phyloP scores from a whole-genome alignment of 805 yeast species.

The Torulaspora quercuum region DNA sequence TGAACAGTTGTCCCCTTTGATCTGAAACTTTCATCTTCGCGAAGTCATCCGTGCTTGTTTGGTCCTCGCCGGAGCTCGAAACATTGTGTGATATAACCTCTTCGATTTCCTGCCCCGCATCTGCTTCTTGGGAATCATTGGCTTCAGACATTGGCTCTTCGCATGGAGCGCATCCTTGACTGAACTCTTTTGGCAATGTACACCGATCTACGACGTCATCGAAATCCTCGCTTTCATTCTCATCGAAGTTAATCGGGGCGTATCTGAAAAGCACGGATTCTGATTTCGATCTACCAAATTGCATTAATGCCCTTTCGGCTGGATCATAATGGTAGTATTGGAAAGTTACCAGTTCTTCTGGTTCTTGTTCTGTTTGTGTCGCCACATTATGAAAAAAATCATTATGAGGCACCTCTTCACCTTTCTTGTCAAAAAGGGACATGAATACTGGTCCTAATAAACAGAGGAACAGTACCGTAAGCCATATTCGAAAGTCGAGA shows the following conservation, averaged over 20 bases:
- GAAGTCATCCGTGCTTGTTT: too few species aligned
- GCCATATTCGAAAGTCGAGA: slow-evolving; percentile 14
- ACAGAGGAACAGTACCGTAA: slow-evolving; percentile 8
- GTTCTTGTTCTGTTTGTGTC: slow-evolving; percentile 10
- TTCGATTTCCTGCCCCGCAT: too few species aligned
- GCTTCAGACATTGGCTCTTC: not conserved
- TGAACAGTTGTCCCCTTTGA: not conserved
- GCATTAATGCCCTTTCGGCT: slow-evolving; percentile 26
- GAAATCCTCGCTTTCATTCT: slow-evolving; percentile 9
- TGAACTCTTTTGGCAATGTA: not conserved
- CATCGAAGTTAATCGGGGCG: slow-evolving; percentile 11
- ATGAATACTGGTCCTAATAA: slow-evolving; percentile 11
- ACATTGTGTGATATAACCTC: too few species aligned
- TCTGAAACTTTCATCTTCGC: too few species aligned
- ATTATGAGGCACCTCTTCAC: not conserved
- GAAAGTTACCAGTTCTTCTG: slow-evolving; percentile 4
- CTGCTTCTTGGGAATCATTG: not conserved
- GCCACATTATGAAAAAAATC: not conserved
- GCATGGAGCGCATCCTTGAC: not conserved
- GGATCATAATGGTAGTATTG: slow-evolving; percentile 14
- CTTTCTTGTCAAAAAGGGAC: not conserved
- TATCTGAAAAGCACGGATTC: slow-evolving; percentile 16
- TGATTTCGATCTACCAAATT: slow-evolving; percentile 23
- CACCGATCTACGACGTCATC: slow-evolving; percentile 3
- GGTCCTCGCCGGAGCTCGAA: too few species aligned